These are phyloP conservation scores for Neofusicoccum ribis DNA, from an alignment of 2,329 filamentous ascomycete genomes.

Conservation along the genomic window DNA sequence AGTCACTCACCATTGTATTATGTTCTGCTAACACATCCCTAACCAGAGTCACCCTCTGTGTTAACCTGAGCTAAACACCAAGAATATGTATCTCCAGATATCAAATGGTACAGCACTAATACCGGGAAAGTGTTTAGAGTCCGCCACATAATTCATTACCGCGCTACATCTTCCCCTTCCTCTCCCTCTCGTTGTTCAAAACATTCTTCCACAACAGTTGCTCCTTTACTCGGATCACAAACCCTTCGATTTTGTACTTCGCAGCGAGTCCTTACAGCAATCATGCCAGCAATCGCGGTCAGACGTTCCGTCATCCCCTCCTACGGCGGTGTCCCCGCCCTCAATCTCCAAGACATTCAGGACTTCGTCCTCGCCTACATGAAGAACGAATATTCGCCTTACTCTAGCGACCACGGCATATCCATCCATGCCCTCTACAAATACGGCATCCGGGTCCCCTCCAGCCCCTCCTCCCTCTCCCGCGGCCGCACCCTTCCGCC, in stretches of 20 bases:
- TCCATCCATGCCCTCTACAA: neutral
- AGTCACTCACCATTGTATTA: too few relatives aligned
- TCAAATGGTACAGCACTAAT: too few relatives aligned
- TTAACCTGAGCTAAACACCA: too few relatives aligned
- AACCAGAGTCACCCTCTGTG: too few relatives aligned
- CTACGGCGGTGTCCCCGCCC: neutral
- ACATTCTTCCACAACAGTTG: neutral
- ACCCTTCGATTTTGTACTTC: too few relatives aligned
- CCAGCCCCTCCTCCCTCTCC: neutral
- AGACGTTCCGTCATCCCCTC: neutral
- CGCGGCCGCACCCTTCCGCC: neutral
- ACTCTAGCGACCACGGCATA: neutral
- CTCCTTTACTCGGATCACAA: neutral
- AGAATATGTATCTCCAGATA: too few relatives aligned
- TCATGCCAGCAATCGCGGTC: too few relatives aligned
- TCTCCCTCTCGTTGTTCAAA: neutral
- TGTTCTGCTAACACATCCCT: too few relatives aligned
- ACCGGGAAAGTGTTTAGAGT: too few relatives aligned
- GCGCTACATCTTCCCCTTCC: neutral
- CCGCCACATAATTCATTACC: too few relatives aligned
- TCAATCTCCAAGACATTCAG: neutral
- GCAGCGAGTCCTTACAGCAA: too few relatives aligned
- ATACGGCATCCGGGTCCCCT: too few relatives aligned
- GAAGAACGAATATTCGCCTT: conserved; percentile 1
- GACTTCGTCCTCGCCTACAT: neutral